Evolutionary conservation across 345 rosid genomes (phyloP).

Genomic region (Anastatica hierochuntica): DNA sequence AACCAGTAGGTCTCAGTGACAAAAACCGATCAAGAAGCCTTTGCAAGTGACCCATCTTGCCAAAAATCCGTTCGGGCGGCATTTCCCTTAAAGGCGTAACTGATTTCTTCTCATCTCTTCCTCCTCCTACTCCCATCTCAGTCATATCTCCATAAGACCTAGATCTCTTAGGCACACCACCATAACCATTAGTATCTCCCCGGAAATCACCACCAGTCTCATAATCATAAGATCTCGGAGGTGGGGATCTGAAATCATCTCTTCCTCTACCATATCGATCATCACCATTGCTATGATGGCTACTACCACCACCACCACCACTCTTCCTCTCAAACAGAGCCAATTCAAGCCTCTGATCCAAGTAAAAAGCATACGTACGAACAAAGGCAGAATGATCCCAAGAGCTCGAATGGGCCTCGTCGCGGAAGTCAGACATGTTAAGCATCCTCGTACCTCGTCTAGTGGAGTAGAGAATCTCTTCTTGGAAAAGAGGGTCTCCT

Average conservation of each 20-base stretch:
- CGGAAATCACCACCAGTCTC: conserved; percentile 42
- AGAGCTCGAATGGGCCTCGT: conserved; percentile 87
- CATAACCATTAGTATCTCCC: conserved; percentile 33
- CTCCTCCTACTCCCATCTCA: conserved; percentile 31
- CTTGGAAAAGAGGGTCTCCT: conserved; percentile 56
- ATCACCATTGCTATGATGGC: conserved; percentile 22
- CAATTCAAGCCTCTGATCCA: conserved; percentile 66
- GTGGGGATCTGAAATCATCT: conserved; percentile 61
- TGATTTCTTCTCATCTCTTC: conserved; percentile 31
- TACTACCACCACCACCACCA: conserved; percentile 29
- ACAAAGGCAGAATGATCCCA: conserved; percentile 92
- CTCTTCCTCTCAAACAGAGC: conserved; percentile 50
- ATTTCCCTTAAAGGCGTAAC: conserved; percentile 65
- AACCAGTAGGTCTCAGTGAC: conserved; percentile 66
- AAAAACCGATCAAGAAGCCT: conserved; percentile 63
- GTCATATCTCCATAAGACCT: conserved; percentile 74
- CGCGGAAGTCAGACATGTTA: conserved; percentile 77
- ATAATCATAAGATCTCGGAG: conserved; percentile 41
- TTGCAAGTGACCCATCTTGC: conserved; percentile 54
- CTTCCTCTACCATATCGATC: conserved; percentile 37
- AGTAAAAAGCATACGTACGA: conserved; percentile 59
- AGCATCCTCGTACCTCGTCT: conserved; percentile 66
- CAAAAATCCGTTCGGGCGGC: conserved; percentile 67
- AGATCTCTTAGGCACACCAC: conserved; percentile 40
- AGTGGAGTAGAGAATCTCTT: conserved; percentile 63